Evolutionary conservation across 495 filamentous ascomycete species (phyloP).

Genomic region (Sporormia fimetaria): DNA sequence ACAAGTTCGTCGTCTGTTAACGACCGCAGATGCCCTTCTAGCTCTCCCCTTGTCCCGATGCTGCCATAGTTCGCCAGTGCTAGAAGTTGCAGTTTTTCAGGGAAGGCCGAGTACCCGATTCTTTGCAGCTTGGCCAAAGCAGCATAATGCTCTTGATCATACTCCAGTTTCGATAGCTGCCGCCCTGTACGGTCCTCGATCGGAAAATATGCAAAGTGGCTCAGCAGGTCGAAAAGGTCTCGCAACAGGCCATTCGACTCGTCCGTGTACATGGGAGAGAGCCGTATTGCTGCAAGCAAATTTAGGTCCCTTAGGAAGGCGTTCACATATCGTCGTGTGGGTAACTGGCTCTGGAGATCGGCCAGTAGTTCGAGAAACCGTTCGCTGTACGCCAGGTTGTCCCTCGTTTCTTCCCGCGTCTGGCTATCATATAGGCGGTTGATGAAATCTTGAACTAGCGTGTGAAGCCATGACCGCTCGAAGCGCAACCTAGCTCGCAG

Average conservation of each 20-base stretch:
- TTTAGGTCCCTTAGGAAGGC: slow-evolving; percentile 84
- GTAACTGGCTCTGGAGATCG: slow-evolving; percentile 85
- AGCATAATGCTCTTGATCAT: slow-evolving; percentile 68
- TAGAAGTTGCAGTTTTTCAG: slow-evolving; percentile 78
- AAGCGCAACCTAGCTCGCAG: slow-evolving; percentile 72
- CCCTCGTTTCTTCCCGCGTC: slow-evolving; percentile 33
- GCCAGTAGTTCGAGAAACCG: slow-evolving; percentile 82
- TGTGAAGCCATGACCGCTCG: slow-evolving; percentile 88
- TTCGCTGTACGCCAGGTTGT: slow-evolving; percentile 77
- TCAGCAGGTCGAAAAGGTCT: slow-evolving; percentile 66
- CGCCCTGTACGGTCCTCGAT: slow-evolving; percentile 84
- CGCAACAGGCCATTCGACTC: slow-evolving; percentile 67
- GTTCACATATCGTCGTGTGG: slow-evolving; percentile 89
- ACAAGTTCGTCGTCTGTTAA: slow-evolving; percentile 64
- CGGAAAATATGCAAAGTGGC: slow-evolving; percentile 77
- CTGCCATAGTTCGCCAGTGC: slow-evolving; percentile 87
- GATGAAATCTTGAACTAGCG: slow-evolving; percentile 74
- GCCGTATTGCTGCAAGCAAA: slow-evolving; percentile 63
- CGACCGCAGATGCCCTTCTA: slow-evolving; percentile 62
- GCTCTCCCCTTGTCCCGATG: slow-evolving; percentile 65
- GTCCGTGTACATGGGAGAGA: slow-evolving; percentile 67
- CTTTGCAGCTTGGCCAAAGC: slow-evolving; percentile 71
- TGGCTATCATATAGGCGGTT: slow-evolving; percentile 52
- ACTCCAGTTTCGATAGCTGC: slow-evolving; percentile 57
- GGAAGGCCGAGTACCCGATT: slow-evolving; percentile 69